These are phyloP conservation scores for Ustilago crameri DNA, from an alignment of 1,284 basidiomycete species.

Conservation along the genomic window DNA sequence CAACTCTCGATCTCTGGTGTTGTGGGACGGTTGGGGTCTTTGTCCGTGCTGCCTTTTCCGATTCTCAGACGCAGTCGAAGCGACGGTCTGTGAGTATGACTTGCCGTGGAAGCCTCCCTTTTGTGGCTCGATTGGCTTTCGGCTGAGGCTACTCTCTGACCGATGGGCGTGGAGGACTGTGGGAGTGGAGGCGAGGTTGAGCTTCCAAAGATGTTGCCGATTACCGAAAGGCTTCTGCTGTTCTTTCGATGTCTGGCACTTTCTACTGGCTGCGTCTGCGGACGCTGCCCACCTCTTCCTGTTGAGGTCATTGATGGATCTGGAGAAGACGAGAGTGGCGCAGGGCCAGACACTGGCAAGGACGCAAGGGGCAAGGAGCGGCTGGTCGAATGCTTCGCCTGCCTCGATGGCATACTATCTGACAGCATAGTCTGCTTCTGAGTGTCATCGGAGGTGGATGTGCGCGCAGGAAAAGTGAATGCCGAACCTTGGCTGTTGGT, in stretches of 20 bases:
- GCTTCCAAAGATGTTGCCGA: conserved; percentile 24
- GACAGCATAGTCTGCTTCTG: not conserved
- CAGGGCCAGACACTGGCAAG: conserved; percentile 13
- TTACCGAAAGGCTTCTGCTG: conserved; percentile 43
- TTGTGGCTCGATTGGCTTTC: conserved; percentile 1
- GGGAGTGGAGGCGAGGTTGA: conserved; percentile 29
- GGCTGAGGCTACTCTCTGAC: conserved; percentile 3
- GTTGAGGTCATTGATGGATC: not conserved
- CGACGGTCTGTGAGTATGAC: conserved; percentile 21
- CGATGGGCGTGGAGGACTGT: conserved; percentile 8
- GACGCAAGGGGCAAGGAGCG: conserved; percentile 23
- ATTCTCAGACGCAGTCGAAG: conserved; percentile 21
- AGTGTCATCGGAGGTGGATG: conserved; percentile 13
- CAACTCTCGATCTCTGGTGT: conserved; percentile 56
- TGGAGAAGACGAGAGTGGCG: conserved; percentile 7
- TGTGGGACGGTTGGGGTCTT: conserved; percentile 16
- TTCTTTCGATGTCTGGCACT: conserved; percentile 31
- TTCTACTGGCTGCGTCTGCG: conserved; percentile 11
- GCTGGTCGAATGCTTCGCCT: conserved; percentile 24
- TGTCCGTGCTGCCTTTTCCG: conserved; percentile 7
- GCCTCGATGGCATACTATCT: conserved; percentile 1
- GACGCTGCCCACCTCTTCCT: conserved; percentile 8
- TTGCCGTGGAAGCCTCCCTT: not conserved
- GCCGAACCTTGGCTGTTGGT: conserved; percentile 10
- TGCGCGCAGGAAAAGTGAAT: conserved; percentile 28